A percentile compares a stretch with the other conserved stretches of the same genome.
These are phyloP conservation scores for Blastocystis sp. DNA, from an alignment of 352 stramenopile genomes.

Conservation along the genomic window DNA sequence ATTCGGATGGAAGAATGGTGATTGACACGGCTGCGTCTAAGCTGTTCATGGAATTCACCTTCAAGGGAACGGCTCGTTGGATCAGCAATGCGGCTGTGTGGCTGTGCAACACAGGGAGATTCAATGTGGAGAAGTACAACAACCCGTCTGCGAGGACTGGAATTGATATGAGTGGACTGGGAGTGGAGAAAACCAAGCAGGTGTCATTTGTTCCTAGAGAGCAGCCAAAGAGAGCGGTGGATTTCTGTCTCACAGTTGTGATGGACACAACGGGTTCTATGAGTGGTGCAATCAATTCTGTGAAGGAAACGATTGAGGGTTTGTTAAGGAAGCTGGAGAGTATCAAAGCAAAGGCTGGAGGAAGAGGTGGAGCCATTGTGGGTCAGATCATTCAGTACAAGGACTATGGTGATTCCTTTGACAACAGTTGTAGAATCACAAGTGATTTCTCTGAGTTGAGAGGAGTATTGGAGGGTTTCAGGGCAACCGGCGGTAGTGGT, in stretches of 20 bases:
- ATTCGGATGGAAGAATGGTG: slow-evolving; percentile 39
- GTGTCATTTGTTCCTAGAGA: too few species aligned
- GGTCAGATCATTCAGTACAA: slow-evolving; percentile 9
- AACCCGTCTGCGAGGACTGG: background rate
- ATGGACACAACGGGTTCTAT: background rate
- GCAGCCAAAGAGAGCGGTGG: too few species aligned
- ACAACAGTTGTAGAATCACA: background rate
- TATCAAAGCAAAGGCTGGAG: background rate
- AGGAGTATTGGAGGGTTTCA: background rate
- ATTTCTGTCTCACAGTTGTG: slow-evolving; percentile 23
- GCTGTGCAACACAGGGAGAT: slow-evolving; percentile 3
- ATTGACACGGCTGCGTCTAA: slow-evolving; percentile 56
- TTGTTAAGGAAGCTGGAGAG: background rate
- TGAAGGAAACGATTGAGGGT: background rate
- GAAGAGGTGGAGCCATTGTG: too few species aligned
- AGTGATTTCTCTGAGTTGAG: background rate
- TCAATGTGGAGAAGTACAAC: background rate
- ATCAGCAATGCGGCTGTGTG: slow-evolving; percentile 34
- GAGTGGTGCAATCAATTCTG: slow-evolving; percentile 10
- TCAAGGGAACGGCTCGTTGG: slow-evolving; percentile 24
- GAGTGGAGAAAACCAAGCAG: background rate
- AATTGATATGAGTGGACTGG: slow-evolving; percentile 4
- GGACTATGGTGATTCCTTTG: background rate
- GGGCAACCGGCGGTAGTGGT: background rate
- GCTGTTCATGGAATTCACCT: slow-evolving; percentile 32